Base-by-base conservation (phyloP, 306 rosid species). In the Pachyrhizus erosus region DNA sequence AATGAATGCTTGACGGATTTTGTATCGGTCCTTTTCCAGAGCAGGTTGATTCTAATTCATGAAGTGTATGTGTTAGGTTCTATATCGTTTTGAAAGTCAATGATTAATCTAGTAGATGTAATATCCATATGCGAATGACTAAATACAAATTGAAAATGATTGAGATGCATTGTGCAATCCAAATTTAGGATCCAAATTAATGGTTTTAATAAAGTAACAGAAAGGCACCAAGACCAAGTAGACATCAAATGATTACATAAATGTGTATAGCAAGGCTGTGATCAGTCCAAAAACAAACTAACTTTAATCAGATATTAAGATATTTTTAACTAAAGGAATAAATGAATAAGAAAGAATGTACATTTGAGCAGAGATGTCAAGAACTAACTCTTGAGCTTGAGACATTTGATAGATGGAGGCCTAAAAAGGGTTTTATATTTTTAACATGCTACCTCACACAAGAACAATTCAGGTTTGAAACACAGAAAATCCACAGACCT, bases 21-120 rank as follows among this genome's bases (percentile, higher is more conserved):
- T 95, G 87, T 95, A 95, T 62, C 98, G 91, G 78, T 95, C 98
- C 82, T 95, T 95, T 87, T 95, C 98, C 83, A 95, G 82, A 84
- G 98, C 98, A 71, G 98, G 98, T 88, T 95, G 98, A 89, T 95
- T 95, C 98, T 95, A 84, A 79, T 76, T 57, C 69, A 79, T 61
- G 52, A 78, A 76, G 34, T 26, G 87, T 54, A 69, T 31, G 20
- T n/a, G 77, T 79, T 21, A 72, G 77, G 67, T 29, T 15, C 68
- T 58, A 85, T 78, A 65, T 33, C 12, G 33, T 43, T 71, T 37
- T 42, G n/a, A 67, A 58, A 57, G 33, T 2, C 42, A 66, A 33
- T 13, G 33, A 70, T 77, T 69, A 70, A 60, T 76, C 24, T 42
- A 49, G 24, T 76, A 60, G 12, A 46, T 29, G 54, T 34, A 80